Conservation (phyloP, 768 basidiomycete genomes). For the Boletus reticuloceps region DNA sequence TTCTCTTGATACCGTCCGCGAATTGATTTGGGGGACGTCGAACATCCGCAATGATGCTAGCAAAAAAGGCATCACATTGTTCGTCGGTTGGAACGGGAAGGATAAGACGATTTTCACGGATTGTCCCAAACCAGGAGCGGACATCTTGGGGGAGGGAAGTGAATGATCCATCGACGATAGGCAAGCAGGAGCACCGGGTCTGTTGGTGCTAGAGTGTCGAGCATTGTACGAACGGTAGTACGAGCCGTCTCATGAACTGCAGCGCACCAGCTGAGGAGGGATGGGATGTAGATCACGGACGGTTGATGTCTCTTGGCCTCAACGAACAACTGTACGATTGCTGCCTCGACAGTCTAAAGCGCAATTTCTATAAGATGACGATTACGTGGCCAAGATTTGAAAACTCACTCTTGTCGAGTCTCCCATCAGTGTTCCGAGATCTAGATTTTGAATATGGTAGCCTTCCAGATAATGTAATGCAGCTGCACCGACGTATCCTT, state of each 20-base stretch:
- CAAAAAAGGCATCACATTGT: slow-evolving; percentile 76
- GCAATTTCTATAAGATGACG: slow-evolving; percentile 1
- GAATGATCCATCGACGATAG: slow-evolving; percentile 77
- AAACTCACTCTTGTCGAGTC: slow-evolving; percentile 82
- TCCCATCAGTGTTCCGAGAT: slow-evolving; percentile 82
- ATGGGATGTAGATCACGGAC: slow-evolving; percentile 92
- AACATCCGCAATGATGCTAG: slow-evolving; percentile 65
- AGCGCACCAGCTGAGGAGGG: slow-evolving; percentile 80
- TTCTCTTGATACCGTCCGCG: slow-evolving; percentile 82
- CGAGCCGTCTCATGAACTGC: slow-evolving; percentile 83
- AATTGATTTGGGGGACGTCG: slow-evolving; percentile 80
- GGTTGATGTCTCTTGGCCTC: slow-evolving; percentile 98
- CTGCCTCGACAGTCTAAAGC: slow-evolving; percentile 79
- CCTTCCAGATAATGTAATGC: slow-evolving; percentile 93
- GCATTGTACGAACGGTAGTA: slow-evolving; percentile 83
- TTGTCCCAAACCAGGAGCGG: slow-evolving; percentile 84
- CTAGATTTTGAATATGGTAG: slow-evolving; percentile 91
- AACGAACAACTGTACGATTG: slow-evolving; percentile 90
- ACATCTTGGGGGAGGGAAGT: slow-evolving; percentile 76
- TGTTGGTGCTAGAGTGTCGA: slow-evolving; percentile 86
- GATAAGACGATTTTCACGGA: slow-evolving; percentile 70
- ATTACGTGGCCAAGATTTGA: neutral
- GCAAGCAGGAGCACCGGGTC: slow-evolving; percentile 94
- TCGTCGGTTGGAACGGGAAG: slow-evolving; percentile 49
- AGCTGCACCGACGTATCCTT: slow-evolving; percentile 85